A percentile compares a stretch with the other conserved stretches of the same genome.
These are phyloP conservation scores for Pyricularia sp. DNA, from an alignment of 2,329 filamentous ascomycete genomes.

Conservation along the genomic window DNA sequence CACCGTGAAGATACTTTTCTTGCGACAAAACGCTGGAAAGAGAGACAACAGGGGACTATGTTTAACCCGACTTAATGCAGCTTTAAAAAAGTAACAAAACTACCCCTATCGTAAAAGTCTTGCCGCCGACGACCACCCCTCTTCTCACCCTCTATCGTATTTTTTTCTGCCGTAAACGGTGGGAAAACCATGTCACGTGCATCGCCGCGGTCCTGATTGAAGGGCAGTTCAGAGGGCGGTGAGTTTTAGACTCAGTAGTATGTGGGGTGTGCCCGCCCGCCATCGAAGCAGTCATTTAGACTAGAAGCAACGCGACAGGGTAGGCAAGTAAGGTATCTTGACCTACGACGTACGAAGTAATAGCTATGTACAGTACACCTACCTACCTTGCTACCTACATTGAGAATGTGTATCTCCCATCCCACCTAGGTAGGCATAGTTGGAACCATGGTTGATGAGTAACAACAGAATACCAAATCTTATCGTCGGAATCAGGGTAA, in stretches of 20 bases:
- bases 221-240: not conserved
- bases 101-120: not conserved
- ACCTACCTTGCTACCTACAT: not conserved
- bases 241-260: not conserved
- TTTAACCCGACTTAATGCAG: not conserved
- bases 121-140: not conserved
- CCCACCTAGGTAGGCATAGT: no score
- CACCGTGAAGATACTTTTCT: not conserved
- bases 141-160: not conserved
- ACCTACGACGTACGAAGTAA: no score
- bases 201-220: not conserved
- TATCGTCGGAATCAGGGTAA: no score
- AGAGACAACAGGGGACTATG: not conserved
- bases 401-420: no score
- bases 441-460: no score
- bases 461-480: no score
- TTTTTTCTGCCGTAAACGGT: slow-evolving; percentile 1
- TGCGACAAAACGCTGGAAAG: not conserved
- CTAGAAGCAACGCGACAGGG: no score
- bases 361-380: no score
- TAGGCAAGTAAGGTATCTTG: no score
- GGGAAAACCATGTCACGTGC: not conserved
- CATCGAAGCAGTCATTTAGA: not conserved
- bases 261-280: not conserved
- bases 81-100: not conserved